Base-by-base conservation (phyloP, 306 rosid species). In the Casuarina glauca region DNA sequence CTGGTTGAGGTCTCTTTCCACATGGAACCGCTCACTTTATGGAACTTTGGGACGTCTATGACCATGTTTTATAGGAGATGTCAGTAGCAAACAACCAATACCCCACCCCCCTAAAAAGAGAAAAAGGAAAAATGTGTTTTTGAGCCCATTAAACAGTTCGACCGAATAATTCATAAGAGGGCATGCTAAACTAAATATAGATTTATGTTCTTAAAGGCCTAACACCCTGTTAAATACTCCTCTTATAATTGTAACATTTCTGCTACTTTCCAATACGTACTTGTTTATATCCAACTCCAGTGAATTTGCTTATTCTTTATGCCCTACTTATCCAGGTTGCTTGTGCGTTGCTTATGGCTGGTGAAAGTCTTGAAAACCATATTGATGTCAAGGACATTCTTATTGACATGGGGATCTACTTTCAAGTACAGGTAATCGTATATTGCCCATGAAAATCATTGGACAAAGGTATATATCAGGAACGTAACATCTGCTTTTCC, bases 381-480 rank as follows among this genome's bases (percentile, higher is more conserved):
- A 53, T 58, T 79, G 84, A 81, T 50, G 89, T 83, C 12, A 83
- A 88, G 81, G 81, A 85, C 76, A 79, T 83, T 81, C 91, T 88
- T 76, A 87, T 88, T 72, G 88, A 88, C 52, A 88, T 88, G 91
- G 91, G 91, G 73, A 85, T 85, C 16, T 88, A 88, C 78, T 88
- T 88, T 77, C 91, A 88, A 88, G 91, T 88, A 57, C 91, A 88
- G 91, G 91, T 87, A 82, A 58, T 35, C 11, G 71, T 75, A 72
- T 50, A 54, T 39, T 43, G 80, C 50, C 69, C 9, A 35, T 13
- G 51, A 43, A 49, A 45, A 70, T 49, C 39, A 39, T 69, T 58
- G 16, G 57, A 58, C 5, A 35, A n/a, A 45, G 35, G 13, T 44
- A 35, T 57, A 44, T 82, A 57, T 64, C 39, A 67, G 52, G 8